Evolutionary conservation across 345 rosid species (phyloP), one percentile per base, ranked within the genome.

Genomic region (Euphorbia pulcherrima): DNA sequence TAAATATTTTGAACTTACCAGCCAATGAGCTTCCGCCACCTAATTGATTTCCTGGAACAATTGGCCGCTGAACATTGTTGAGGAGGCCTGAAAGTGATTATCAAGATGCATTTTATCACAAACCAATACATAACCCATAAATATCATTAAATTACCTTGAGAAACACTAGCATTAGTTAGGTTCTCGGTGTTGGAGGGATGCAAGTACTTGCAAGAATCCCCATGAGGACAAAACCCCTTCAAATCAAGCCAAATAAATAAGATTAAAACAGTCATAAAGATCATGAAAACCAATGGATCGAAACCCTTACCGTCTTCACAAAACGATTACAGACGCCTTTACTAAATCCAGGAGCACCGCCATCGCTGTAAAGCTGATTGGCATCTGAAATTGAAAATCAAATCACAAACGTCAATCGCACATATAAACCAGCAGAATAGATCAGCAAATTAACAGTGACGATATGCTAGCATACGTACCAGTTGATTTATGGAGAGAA

Each of bases 221-320:
- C 92, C 97, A 23, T 64, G 88, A 18, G 83, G 92, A 72, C 97
- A 94, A 75, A 83, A 91, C 0, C 91, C 92, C 96, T 93, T 71
- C 62, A 77, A 52, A 24, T 14, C n/a, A 18, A 5, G 29, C 5
- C 27, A 67, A 41, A 58, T 27, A 24, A 51, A 0, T 13, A 41
- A n/a, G n/a, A n/a, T n/a, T n/a, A n/a, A n/a, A n/a, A n/a, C 67
- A 18, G 59, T 8, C 64, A 47, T 28, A 18, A 27, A 47, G 47
- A 4, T 11, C 24, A 26, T 24, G 1, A 39, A 41, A 60, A 23
- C 0, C 30, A 16, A 8, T 13, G 16, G 21, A 16, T 12, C 3
- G 27, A n/a, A 58, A 28, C 33, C 8, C 24, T 7, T 17, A 86
- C 94, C 78, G 83, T 83, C 14, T 83, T 80, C 67, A 83, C 67